These are phyloP conservation scores for Myotisia sp. DNA, from an alignment of 2,329 filamentous ascomycete genomes.

Conservation along the genomic window DNA sequence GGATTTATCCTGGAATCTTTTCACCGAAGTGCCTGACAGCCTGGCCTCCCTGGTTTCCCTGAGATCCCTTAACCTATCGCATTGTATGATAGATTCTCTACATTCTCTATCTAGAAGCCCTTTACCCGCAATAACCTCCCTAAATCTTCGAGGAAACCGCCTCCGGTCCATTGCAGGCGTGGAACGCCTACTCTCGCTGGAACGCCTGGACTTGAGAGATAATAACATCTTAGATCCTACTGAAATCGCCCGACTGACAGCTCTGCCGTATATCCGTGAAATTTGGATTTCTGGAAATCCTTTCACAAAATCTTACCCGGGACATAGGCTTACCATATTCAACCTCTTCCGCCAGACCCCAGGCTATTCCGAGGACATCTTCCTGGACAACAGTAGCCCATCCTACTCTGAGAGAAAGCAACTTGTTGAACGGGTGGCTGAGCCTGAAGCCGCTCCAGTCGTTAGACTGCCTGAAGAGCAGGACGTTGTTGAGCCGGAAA, in stretches of 20 bases:
- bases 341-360: constrained; percentile 85
- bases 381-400: constrained; percentile 72
- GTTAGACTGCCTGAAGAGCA: constrained; percentile 55
- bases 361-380: constrained; percentile 77
- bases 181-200: constrained; percentile 73
- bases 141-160: constrained; percentile 82
- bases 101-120: constrained; percentile 76
- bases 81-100: constrained; percentile 94
- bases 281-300: constrained; percentile 88
- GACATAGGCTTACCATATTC: constrained; percentile 82
- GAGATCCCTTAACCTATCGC: constrained; percentile 82
- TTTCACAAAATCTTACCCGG: constrained; percentile 72
- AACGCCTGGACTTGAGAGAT: constrained; percentile 80
- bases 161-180: constrained; percentile 77
- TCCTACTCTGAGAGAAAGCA: constrained; percentile 75
- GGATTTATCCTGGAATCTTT: constrained; percentile 83
- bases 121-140: constrained; percentile 78
- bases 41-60: constrained; percentile 71
- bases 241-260: constrained; percentile 76
- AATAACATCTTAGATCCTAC: constrained; percentile 83
- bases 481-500: constrained; percentile 34
- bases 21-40: constrained; percentile 87
- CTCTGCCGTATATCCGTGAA: constrained; percentile 80
- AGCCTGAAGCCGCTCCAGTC: constrained; percentile 62
- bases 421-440: constrained; percentile 65